A percentile compares a stretch with the other conserved stretches of the same genome.
phyloP scores from a whole-genome alignment of 768 basidiomycete genomes.

The Hygrocybe punicea region DNA sequence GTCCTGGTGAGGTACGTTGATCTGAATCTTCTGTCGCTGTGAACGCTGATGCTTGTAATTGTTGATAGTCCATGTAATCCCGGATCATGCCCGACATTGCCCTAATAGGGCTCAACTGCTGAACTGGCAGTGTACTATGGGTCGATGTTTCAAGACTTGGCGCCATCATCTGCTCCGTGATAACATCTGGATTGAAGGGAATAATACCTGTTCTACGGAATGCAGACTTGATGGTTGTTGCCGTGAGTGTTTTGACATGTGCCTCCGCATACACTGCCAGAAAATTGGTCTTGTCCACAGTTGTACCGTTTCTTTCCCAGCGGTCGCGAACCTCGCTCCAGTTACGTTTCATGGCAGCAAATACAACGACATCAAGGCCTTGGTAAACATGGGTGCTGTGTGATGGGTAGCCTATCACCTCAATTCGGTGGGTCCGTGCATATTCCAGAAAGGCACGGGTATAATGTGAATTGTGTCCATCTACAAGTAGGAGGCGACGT shows the following conservation, averaged over 20 bases:
- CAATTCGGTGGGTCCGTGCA: slow-evolving; percentile 26
- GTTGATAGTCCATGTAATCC: background rate
- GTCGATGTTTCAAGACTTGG: slow-evolving; percentile 21
- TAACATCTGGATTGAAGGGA: slow-evolving; percentile 20
- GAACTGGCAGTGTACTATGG: slow-evolving; percentile 14
- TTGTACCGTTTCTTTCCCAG: slow-evolving; percentile 13
- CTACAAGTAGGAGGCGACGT: background rate
- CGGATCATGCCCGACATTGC: background rate
- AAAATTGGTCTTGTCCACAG: slow-evolving; percentile 30
- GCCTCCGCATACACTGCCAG: slow-evolving; percentile 18
- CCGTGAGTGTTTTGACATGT: slow-evolving; percentile 9
- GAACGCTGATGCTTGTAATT: no score
- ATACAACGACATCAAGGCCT: slow-evolving; percentile 19
- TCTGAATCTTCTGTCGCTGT: background rate
- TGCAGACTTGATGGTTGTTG: slow-evolving; percentile 12
- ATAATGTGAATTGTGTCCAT: slow-evolving; percentile 28
- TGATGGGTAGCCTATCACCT: slow-evolving; percentile 25
- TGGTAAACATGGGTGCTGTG: slow-evolving; percentile 25
- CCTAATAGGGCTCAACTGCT: background rate
- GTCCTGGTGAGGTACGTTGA: background rate
- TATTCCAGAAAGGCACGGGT: slow-evolving; percentile 31
- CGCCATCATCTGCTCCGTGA: slow-evolving; percentile 22
- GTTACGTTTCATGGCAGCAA: slow-evolving; percentile 10
- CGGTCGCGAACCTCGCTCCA: slow-evolving; percentile 11
- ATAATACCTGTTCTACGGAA: slow-evolving; percentile 20